These are phyloP conservation scores for Coniella vitis DNA, from an alignment of 2,329 filamentous ascomycete species.

Conservation along the genomic window DNA sequence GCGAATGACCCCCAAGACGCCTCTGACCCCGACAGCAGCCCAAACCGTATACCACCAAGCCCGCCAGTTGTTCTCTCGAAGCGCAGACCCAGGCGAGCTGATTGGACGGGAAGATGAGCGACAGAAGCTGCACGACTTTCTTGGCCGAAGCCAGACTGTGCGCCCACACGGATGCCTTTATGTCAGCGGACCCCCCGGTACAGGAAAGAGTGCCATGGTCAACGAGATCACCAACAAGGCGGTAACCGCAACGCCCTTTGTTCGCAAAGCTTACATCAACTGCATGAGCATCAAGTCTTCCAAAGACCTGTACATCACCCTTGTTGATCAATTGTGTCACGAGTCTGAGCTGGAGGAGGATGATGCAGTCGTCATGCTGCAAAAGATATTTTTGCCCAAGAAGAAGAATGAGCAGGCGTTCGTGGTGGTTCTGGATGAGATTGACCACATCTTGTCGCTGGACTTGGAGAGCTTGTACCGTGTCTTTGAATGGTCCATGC, in stretches of 20 bases:
- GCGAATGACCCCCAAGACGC: slow-evolving; percentile 71
- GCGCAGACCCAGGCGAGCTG: slow-evolving; percentile 65
- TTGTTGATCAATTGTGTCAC: slow-evolving; percentile 63
- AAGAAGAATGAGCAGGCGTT: slow-evolving; percentile 54
- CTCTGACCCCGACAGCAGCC: slow-evolving; percentile 58
- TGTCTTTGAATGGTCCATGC: slow-evolving; percentile 94
- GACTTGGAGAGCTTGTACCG: slow-evolving; percentile 86
- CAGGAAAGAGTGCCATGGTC: slow-evolving; percentile 93
- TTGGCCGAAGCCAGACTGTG: slow-evolving; percentile 54
- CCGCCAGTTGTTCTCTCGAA: slow-evolving; percentile 78
- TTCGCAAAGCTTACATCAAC: slow-evolving; percentile 78
- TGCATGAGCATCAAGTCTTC: slow-evolving; percentile 95
- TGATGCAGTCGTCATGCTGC: slow-evolving; percentile 61
- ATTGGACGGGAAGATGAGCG: slow-evolving; percentile 69
- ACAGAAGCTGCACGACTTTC: slow-evolving; percentile 60
- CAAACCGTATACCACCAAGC: slow-evolving; percentile 82
- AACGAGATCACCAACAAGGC: slow-evolving; percentile 65
- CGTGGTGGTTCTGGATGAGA: slow-evolving; percentile 87
- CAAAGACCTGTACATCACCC: slow-evolving; percentile 73
- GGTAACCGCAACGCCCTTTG: slow-evolving; percentile 35
- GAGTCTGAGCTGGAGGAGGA: slow-evolving; percentile 54
- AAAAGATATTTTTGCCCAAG: slow-evolving; percentile 62
- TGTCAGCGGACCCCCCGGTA: slow-evolving; percentile 90
- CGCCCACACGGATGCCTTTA: slow-evolving; percentile 77
- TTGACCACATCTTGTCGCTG: slow-evolving; percentile 85